Conservation (phyloP, 768 basidiomycete genomes). For the Naganishia onofrii region DNA sequence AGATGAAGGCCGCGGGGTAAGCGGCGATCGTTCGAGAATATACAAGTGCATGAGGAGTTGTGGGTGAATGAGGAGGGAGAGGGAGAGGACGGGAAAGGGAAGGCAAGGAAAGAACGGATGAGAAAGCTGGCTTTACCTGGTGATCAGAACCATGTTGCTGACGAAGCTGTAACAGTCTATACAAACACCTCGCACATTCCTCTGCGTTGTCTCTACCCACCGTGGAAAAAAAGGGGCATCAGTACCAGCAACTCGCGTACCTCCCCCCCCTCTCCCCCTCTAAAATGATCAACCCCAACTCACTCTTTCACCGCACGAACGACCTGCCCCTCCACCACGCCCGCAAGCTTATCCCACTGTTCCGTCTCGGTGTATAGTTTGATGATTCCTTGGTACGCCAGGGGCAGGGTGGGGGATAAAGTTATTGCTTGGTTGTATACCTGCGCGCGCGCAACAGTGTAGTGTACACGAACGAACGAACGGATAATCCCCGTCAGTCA, state of each 20-base stretch:
- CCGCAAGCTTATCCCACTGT: constrained; percentile 35
- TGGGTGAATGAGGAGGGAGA: too few relatives aligned
- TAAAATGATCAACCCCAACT: background rate
- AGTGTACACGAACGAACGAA: too few relatives aligned
- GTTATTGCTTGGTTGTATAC: constrained; percentile 73
- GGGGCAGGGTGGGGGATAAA: constrained; percentile 64
- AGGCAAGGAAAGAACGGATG: background rate
- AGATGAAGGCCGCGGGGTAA: too few relatives aligned
- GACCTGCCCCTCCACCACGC: constrained; percentile 59
- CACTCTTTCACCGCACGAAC: constrained; percentile 64
- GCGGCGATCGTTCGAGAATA: too few relatives aligned
- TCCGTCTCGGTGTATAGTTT: constrained; percentile 46
- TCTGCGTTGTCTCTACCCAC: constrained; percentile 57
- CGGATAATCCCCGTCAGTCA: too few relatives aligned
- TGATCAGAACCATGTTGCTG: constrained; percentile 62
- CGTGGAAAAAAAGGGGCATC: constrained; percentile 15
- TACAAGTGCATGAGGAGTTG: too few relatives aligned
- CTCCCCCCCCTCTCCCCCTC: constrained; percentile 40
- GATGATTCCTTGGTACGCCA: constrained; percentile 59
- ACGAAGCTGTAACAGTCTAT: constrained; percentile 68
- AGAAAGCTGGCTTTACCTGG: constrained; percentile 59
- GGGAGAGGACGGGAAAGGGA: too few relatives aligned
- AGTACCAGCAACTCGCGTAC: background rate
- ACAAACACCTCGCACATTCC: constrained; percentile 77
- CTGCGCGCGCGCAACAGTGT: background rate